These are phyloP conservation scores for Pseudomonodictys pantanalensis DNA, from an alignment of 495 filamentous ascomycete genomes.

Conservation along the genomic window DNA sequence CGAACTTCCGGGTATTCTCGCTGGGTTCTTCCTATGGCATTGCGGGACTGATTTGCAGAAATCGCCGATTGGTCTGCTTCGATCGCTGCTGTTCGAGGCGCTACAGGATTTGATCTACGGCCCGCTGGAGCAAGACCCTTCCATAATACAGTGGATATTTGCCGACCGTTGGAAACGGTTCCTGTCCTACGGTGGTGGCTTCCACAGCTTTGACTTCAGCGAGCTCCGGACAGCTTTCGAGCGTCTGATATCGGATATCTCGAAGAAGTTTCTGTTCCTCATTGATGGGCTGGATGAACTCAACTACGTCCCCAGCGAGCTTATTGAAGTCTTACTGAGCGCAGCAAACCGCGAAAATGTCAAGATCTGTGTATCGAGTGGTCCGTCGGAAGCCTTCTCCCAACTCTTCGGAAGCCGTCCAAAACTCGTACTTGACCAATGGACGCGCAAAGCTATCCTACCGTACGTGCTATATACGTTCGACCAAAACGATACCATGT, in stretches of 20 bases:
- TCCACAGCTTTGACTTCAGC: not conserved
- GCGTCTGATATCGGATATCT: conserved; percentile 4
- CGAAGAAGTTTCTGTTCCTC: conserved; percentile 20
- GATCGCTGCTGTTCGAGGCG: conserved; percentile 17
- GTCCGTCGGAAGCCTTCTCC: conserved; percentile 5
- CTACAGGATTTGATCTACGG: conserved; percentile 24
- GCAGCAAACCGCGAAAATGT: conserved; percentile 3
- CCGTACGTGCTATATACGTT: not conserved
- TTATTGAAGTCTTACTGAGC: conserved; percentile 7
- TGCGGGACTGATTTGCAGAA: conserved; percentile 13
- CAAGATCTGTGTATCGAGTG: conserved; percentile 18
- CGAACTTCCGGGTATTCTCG: not conserved
- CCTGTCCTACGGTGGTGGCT: conserved; percentile 4
- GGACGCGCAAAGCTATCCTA: conserved; percentile 1
- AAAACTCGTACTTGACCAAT: not conserved
- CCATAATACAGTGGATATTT: conserved; percentile 9
- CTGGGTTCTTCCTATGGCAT: conserved; percentile 25
- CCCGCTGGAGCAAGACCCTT: conserved; percentile 4
- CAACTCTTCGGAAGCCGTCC: conserved; percentile 8
- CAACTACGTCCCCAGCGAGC: not conserved
- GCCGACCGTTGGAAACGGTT: conserved; percentile 6
- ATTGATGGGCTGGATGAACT: conserved; percentile 23
- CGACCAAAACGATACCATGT: not conserved
- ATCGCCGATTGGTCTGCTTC: conserved; percentile 5
- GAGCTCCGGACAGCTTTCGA: conserved; percentile 10